phyloP scores from a whole-genome alignment of 441 rosid species.

The Bocquillonia castaneifolia region DNA sequence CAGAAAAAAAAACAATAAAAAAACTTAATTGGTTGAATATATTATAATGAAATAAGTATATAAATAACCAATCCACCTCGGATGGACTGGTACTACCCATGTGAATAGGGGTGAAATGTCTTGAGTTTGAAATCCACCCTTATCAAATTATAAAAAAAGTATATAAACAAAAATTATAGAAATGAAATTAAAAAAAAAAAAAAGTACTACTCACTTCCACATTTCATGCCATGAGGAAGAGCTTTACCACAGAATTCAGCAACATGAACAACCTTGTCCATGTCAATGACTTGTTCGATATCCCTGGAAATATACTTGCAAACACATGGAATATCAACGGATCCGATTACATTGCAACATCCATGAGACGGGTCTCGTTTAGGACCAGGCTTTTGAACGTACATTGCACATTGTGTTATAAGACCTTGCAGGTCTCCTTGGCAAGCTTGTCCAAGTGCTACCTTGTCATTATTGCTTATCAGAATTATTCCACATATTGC shows the following conservation, averaged over 20 bases:
- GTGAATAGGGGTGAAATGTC: too few species aligned
- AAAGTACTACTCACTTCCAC: slow-evolving; percentile 46
- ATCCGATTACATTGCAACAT: slow-evolving; percentile 24
- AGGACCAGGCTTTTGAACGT: background rate
- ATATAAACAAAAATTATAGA: too few species aligned
- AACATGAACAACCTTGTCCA: slow-evolving; percentile 32
- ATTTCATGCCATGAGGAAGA: slow-evolving; percentile 28
- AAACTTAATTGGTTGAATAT: too few species aligned
- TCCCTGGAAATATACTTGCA: slow-evolving; percentile 23
- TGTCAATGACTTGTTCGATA: slow-evolving; percentile 20
- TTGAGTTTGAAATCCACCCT: too few species aligned
- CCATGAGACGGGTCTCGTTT: slow-evolving; percentile 10
- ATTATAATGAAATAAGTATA: too few species aligned
- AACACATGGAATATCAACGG: slow-evolving; percentile 20
- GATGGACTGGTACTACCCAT: too few species aligned
- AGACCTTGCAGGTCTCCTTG: slow-evolving; percentile 10
- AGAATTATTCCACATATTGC: background rate
- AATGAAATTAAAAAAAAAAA: background rate
- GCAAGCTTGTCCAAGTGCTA: slow-evolving; percentile 1
- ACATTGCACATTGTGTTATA: slow-evolving; percentile 6
- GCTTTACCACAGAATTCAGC: slow-evolving; percentile 30
- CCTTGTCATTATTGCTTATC: background rate
- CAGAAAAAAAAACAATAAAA: too few species aligned
- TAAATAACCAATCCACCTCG: too few species aligned
- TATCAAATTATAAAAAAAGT: too few species aligned